Evolutionary conservation across 176 grass and related monocot genomes (phyloP).

Genomic region (Secale cereale): DNA sequence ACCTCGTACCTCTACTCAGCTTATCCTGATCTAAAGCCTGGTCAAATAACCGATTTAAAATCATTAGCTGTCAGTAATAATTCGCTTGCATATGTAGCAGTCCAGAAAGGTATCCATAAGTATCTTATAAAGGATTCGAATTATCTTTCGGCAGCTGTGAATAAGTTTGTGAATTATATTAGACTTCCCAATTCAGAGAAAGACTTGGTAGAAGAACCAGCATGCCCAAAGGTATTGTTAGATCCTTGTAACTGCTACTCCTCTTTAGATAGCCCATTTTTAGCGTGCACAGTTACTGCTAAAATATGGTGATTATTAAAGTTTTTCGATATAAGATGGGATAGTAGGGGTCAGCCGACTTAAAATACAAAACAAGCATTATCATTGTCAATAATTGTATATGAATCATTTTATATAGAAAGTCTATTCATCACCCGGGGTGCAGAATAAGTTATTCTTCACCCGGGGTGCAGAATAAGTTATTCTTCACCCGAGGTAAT

Average conservation of each 20-base stretch:
- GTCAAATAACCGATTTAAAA: conserved; percentile 93
- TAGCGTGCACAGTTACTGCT: not conserved
- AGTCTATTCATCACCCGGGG: too few relatives aligned
- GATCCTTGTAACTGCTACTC: not conserved
- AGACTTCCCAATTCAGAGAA: conserved; percentile 63
- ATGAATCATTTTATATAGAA: too few relatives aligned
- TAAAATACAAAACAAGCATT: not conserved
- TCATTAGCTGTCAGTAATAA: conserved; percentile 73
- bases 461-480: too few relatives aligned
- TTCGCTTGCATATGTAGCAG: conserved; percentile 67
- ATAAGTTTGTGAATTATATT: conserved; percentile 70
- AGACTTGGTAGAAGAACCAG: conserved; percentile 74
- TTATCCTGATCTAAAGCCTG: conserved; percentile 88
- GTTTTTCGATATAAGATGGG: not conserved
- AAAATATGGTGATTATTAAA: conserved; percentile 15
- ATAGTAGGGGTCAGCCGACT: not conserved
- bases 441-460: too few relatives aligned
- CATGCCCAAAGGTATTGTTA: conserved; percentile 81
- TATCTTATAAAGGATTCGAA: conserved; percentile 86
- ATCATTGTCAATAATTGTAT: conserved; percentile 7
- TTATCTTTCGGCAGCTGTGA: conserved; percentile 47
- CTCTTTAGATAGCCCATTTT: conserved; percentile 16
- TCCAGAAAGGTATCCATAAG: conserved; percentile 62
- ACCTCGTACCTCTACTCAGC: conserved; percentile 83
- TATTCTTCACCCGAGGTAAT: too few relatives aligned